Base-by-base conservation (phyloP, 257 asterid species). In the Ocimum tenuiflorum region DNA sequence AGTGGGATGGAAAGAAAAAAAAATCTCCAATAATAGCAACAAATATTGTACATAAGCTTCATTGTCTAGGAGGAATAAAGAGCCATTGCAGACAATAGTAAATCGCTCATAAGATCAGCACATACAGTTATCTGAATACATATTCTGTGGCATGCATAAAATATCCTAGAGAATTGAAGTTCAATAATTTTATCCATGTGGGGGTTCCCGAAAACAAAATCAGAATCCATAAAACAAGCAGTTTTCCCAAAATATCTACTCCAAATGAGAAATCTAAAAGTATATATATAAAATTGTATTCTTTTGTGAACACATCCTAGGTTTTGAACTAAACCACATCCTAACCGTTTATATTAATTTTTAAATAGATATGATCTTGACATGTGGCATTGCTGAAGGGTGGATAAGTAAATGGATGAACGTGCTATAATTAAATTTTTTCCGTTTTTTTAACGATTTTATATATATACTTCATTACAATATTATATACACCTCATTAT, bases 41-140 rank as follows among this genome's bases (percentile, higher is more conserved):
- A 41, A 24, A 60, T n/a, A 61, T 12, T 24, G 6, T 17, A 56
- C 38, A 49, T 17, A 50, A 39, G 46, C 58, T 51, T 33, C 55
- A 31, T n/a, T 18, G 22, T 54, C 59, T 61, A 68, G 14, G 7
- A 12, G 69, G 39, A 73, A 57, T 10, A 51, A 73, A 43, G 43
- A 49, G 29, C 22, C 60, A 4, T 19, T 38, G 18, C 39, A 12
- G 46, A 35, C 41, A 38, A 47, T 13, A 22, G 41, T 8, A 35
- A 56, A 62, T 74, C 55, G 24, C 38, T 50, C 11, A 35, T 51
- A 22, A 14, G 6, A 8, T 4, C 13, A 14, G 13, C n/a, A 36
- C 36, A 23, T 46, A 10, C 46, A 63, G 57, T 31, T 63, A n/a
- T 35, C 22, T 55, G 33, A n/a, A 36, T 48, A 45, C 35, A 33